These are phyloP conservation scores for Collybia mongolica DNA, from an alignment of 768 basidiomycete genomes.

Conservation along the genomic window DNA sequence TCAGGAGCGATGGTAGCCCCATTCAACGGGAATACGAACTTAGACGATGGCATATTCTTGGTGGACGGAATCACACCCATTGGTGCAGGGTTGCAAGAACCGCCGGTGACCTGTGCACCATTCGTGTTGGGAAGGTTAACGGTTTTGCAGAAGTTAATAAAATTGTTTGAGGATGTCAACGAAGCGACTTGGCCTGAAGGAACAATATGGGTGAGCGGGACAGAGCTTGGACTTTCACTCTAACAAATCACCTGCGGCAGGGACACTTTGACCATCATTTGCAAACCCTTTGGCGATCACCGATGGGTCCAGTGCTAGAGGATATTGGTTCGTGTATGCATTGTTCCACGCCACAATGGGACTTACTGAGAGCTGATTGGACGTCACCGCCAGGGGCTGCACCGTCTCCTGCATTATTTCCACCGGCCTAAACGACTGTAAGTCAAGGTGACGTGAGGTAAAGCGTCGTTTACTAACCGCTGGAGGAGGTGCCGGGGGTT, in stretches of 20 bases:
- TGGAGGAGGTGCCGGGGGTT: neutral
- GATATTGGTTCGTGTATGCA: neutral
- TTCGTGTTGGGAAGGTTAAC: constrained; percentile 50
- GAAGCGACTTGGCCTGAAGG: constrained; percentile 48
- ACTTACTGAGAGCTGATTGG: constrained; percentile 35
- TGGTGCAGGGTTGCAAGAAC: constrained; percentile 59
- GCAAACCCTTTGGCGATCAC: constrained; percentile 46
- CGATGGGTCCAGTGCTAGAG: constrained; percentile 38
- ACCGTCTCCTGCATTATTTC: neutral
- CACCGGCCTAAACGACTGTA: neutral
- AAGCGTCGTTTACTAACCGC: neutral
- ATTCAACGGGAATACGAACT: constrained; percentile 43
- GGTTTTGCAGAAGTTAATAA: constrained; percentile 54
- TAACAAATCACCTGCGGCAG: constrained; percentile 26
- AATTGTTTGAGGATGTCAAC: constrained; percentile 58
- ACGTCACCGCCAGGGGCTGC: constrained; percentile 23
- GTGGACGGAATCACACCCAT: constrained; percentile 53
- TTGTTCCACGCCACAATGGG: neutral
- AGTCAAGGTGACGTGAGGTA: neutral
- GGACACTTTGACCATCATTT: constrained; percentile 47
- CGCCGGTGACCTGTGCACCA: constrained; percentile 48
- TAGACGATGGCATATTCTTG: constrained; percentile 46
- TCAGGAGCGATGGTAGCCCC: constrained; percentile 44
- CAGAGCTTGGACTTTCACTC: neutral
- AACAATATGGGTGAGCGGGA: neutral